Percentiles rank a stretch among this genome's conserved stretches.
phyloP scores from a whole-genome alignment of 2,329 filamentous ascomycete genomes.

The Sporothrix pallida region DNA sequence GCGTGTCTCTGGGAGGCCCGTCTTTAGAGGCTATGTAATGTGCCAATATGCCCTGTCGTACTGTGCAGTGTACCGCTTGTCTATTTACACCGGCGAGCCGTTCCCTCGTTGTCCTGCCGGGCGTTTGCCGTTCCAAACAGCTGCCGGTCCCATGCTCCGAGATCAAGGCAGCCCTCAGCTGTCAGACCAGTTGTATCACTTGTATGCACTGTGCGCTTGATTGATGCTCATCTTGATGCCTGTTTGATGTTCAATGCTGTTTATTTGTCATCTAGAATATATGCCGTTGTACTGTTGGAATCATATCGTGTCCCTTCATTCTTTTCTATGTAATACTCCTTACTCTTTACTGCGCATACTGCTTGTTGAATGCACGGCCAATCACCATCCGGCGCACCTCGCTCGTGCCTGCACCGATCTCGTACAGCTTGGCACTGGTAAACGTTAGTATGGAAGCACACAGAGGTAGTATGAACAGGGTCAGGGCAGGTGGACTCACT shows the following conservation, averaged over 20 bases:
- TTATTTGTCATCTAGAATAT: too few species aligned
- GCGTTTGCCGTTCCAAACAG: background rate
- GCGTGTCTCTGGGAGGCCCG: too few species aligned
- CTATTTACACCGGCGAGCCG: background rate
- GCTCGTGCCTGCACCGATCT: constrained; percentile 95
- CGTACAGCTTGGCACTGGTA: constrained; percentile 75
- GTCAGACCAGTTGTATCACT: too few species aligned
- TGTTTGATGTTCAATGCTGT: background rate
- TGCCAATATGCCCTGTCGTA: too few species aligned
- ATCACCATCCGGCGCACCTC: constrained; percentile 96
- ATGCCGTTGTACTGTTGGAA: background rate
- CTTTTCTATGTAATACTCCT: background rate
- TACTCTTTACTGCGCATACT: constrained; percentile 59
- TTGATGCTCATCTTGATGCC: background rate
- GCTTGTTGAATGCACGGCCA: constrained; percentile 87
- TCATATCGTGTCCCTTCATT: too few species aligned
- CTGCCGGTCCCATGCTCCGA: constrained; percentile 4
- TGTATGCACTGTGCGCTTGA: too few species aligned
- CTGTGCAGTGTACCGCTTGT: too few species aligned
- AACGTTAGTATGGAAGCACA: constrained; percentile 45
- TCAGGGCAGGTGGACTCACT: constrained; percentile 52
- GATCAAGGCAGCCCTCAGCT: background rate
- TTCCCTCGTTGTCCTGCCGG: background rate
- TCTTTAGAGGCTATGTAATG: too few species aligned
- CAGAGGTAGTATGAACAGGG: too few species aligned